Conservation (phyloP, 108 stramenopile species). For the Cyclotella distinguenda region DNA sequence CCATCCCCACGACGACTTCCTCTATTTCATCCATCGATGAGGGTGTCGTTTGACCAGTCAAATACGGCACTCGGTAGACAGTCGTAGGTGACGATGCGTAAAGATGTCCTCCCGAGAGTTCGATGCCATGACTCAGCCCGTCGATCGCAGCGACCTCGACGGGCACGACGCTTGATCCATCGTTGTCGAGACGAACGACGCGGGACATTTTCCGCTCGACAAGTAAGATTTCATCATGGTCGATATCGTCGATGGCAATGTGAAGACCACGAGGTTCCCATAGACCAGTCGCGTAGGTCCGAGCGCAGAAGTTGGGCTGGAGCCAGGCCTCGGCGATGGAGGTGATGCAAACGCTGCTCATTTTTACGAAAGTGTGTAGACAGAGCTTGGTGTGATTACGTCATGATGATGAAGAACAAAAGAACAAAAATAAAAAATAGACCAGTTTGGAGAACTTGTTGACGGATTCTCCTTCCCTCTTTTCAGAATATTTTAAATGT, state of each 20-base stretch:
- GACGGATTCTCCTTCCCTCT: too few relatives aligned
- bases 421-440: too few relatives aligned
- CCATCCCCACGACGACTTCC: slow-evolving; percentile 41
- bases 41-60: slow-evolving; percentile 1
- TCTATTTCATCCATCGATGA: slow-evolving; percentile 11
- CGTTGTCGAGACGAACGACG: slow-evolving; percentile 30
- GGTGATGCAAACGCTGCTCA: too few relatives aligned
- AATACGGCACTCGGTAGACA: slow-evolving; percentile 63
- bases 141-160: slow-evolving; percentile 31
- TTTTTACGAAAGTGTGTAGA: too few relatives aligned
- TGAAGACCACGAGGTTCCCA: slow-evolving; percentile 35
- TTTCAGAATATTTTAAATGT: too few relatives aligned
- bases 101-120: slow-evolving; percentile 49
- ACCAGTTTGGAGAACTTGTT: too few relatives aligned
- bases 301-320: slow-evolving; percentile 36
- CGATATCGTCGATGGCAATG: slow-evolving; percentile 12
- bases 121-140: slow-evolving; percentile 66
- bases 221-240: slow-evolving; percentile 29
- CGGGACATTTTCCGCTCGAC: slow-evolving; percentile 34
- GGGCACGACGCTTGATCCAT: neutral
- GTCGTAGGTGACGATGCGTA: slow-evolving; percentile 59
- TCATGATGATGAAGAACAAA: too few relatives aligned
- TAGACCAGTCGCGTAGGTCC: slow-evolving; percentile 12
- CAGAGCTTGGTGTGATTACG: too few relatives aligned
- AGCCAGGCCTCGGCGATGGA: too few relatives aligned